phyloP scores from a whole-genome alignment of 495 filamentous ascomycete genomes.

The Glarea lozoyensis region DNA sequence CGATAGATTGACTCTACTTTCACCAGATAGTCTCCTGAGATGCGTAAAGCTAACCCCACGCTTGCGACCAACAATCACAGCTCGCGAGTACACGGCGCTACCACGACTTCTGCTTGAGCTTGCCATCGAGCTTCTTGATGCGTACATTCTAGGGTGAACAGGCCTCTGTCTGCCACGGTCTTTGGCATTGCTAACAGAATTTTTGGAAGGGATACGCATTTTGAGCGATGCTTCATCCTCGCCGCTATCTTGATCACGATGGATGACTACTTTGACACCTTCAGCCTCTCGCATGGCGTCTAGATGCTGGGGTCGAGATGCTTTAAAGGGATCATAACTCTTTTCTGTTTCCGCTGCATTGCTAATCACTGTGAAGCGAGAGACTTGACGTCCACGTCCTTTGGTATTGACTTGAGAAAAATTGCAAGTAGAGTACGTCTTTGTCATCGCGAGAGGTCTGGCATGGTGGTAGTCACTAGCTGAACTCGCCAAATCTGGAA shows the following conservation, averaged over 20 bases:
- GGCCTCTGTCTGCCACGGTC: constrained; percentile 17
- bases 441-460: constrained; percentile 40
- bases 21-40: constrained; percentile 20
- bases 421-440: constrained; percentile 39
- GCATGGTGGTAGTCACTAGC: constrained; percentile 83
- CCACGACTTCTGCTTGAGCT: constrained; percentile 54
- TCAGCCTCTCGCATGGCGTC: constrained; percentile 30
- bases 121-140: constrained; percentile 37
- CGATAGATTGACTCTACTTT: neutral
- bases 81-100: constrained; percentile 35
- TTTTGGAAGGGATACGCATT: neutral
- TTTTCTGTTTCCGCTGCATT: constrained; percentile 34
- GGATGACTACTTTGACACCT: constrained; percentile 58
- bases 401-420: constrained; percentile 33
- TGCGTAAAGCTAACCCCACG: constrained; percentile 78
- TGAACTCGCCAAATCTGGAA: constrained; percentile 63
- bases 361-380: constrained; percentile 64
- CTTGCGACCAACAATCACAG: constrained; percentile 56
- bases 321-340: constrained; percentile 80
- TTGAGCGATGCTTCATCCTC: neutral
- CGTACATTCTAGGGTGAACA: constrained; percentile 20
- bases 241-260: constrained; percentile 31
- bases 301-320: constrained; percentile 46
- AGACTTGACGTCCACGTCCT: constrained; percentile 44
- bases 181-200: constrained; percentile 20